These are phyloP conservation scores for Saccharomycopsis lassenensis DNA, from an alignment of 805 yeast species.

Conservation along the genomic window DNA sequence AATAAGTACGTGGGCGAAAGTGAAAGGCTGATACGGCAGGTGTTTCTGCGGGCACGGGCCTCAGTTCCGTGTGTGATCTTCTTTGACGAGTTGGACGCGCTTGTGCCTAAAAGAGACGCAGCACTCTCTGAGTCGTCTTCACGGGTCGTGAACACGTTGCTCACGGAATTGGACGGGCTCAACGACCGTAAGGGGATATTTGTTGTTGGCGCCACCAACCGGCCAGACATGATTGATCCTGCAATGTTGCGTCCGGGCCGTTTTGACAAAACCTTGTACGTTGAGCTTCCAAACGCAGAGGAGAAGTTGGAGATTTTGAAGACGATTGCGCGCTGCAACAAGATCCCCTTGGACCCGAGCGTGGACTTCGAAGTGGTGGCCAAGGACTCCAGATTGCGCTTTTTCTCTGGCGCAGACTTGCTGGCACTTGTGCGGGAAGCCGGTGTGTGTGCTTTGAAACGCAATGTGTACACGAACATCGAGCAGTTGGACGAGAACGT, in stretches of 20 bases:
- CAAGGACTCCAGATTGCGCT: slow-evolving; percentile 68
- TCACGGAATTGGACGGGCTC: slow-evolving; percentile 91
- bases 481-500: slow-evolving; percentile 37
- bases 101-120: slow-evolving; percentile 89
- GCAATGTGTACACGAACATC: slow-evolving; percentile 48
- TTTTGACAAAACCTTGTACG: slow-evolving; percentile 83
- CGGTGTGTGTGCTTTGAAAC: slow-evolving; percentile 77
- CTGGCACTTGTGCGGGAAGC: slow-evolving; percentile 90
- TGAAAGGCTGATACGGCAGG: slow-evolving; percentile 88
- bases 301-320: slow-evolving; percentile 77
- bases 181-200: slow-evolving; percentile 88
- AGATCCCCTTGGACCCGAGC: slow-evolving; percentile 54
- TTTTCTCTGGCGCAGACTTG: slow-evolving; percentile 93
- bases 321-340: slow-evolving; percentile 60
- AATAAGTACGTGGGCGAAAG: slow-evolving; percentile 96
- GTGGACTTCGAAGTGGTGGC: slow-evolving; percentile 59
- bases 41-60: slow-evolving; percentile 84
- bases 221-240: slow-evolving; percentile 97
- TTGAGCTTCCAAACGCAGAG: slow-evolving; percentile 70
- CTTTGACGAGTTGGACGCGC: slow-evolving; percentile 92
- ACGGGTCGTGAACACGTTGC: slow-evolving; percentile 85
- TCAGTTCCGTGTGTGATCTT: slow-evolving; percentile 90
- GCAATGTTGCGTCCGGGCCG: slow-evolving; percentile 98
- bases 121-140: slow-evolving; percentile 82
- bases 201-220: slow-evolving; percentile 92